Base-by-base conservation (phyloP, 2,329 filamentous ascomycete species). In the Whalleya microplaca region DNA sequence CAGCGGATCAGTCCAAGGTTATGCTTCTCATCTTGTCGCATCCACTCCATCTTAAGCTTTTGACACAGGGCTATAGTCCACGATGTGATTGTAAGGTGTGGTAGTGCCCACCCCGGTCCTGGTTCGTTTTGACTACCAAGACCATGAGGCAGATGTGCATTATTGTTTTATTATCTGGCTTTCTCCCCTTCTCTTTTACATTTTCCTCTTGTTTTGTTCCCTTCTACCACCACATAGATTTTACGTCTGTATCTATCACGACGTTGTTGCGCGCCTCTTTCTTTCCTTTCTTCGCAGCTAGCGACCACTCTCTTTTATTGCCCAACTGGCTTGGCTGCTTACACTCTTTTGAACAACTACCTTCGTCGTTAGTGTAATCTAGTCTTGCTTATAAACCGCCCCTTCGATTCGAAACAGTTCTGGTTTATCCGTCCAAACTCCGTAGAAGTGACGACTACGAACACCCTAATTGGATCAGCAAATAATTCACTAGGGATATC, bases 261-360 rank as follows among this genome's bases (percentile, higher is more conserved):
- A 68, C 68, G 65, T 66, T 70, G 66, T 68, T 69, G 68, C 69
- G 67, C 62, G 65, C 68, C 64, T 62, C 65, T 62, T 57, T 73
- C 76, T 72, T 74, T 77, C 75, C 67, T 68, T 74, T 66, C 66
- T 72, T 71, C 72, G 73, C 75, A 76, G 75, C 75, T 76, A 68
- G 68, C 69, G 67, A 70, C 71, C 74, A 71, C 70, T 68, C 72
- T 74, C 70, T 71, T 76, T 76, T 68, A 75, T 71, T 68, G 70
- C 67, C 78, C 79, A 81, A 82, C 80, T 81, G 79, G 79, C 76
- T 82, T 82, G 80, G 81, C 79, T 82, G 77, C 78, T 78, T 76
- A 78, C 80, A 72, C 73, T 82, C 78, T 74, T 84, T 83, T 79
- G 66, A 70, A 71, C 64, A 65, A 59, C 64, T 69, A 68, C 56